Percentiles rank a stretch among this genome's conserved stretches.
Evolutionary conservation across 805 yeast species (phyloP).

Genomic region (Candida palmyrensis): DNA sequence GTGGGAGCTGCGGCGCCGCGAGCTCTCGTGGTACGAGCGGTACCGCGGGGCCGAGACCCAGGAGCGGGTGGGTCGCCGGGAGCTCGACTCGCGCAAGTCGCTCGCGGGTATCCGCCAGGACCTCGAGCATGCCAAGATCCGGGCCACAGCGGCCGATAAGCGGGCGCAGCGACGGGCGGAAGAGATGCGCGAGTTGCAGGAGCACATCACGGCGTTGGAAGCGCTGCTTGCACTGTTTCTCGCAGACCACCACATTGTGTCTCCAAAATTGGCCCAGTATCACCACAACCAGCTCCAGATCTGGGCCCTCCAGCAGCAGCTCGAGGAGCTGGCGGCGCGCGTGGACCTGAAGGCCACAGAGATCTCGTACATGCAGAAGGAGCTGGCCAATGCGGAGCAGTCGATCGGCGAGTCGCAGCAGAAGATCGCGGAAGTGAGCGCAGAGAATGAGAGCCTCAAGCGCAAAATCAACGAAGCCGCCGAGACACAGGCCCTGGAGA

Average conservation of each 20-base stretch:
- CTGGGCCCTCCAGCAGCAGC: conserved; percentile 42
- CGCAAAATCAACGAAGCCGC: conserved; percentile 15
- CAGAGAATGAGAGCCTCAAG: conserved; percentile 12
- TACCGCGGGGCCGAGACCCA: conserved; percentile 39
- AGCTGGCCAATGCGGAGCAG: conserved; percentile 47
- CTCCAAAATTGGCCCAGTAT: conserved; percentile 14
- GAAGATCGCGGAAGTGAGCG: conserved; percentile 19
- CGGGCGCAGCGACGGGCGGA: conserved; percentile 23
- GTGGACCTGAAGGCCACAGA: conserved; percentile 51
- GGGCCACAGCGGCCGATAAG: conserved; percentile 30
- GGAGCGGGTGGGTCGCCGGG: conserved; percentile 37
- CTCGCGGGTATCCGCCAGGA: conserved; percentile 42
- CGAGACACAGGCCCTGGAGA: conserved; percentile 17
- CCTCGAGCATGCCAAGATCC: conserved; percentile 33
- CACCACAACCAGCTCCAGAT: conserved; percentile 36
- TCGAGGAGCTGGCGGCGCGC: conserved; percentile 39
- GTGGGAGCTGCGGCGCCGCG: conserved; percentile 39
- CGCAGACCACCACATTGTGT: conserved; percentile 14
- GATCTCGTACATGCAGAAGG: conserved; percentile 56
- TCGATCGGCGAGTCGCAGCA: conserved; percentile 43
- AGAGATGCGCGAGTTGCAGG: conserved; percentile 22
- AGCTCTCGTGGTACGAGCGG: conserved; percentile 23
- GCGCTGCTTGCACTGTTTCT: conserved; percentile 22
- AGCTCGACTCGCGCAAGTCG: conserved; percentile 39
- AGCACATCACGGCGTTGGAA: conserved; percentile 21